Base-by-base conservation (phyloP, 768 basidiomycete genomes). In the Infundibulicybe gibba region DNA sequence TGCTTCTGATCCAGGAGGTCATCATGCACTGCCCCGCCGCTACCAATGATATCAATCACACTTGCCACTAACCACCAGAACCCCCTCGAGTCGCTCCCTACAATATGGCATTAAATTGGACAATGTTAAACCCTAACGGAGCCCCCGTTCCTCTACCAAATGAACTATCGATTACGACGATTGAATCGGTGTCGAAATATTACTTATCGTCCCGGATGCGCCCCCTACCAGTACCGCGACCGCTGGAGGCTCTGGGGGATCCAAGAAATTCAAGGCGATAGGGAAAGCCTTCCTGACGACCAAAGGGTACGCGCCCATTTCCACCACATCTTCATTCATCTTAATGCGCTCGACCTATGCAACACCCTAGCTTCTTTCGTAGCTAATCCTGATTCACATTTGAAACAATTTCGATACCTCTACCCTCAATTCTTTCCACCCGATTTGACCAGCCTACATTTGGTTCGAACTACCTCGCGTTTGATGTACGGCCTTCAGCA, bases 51-150 rank as follows among this genome's bases (percentile, higher is more conserved):
- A n/a, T n/a, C n/a, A 25, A 25, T 25, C 25, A 25, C 25, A 3
- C 25, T 25, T 25, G 25, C 8, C 25, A 8, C 25, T 25, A 25
- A 52, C 46, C 49, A 46, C 35, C 51, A 43, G 41, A 47, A 43
- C 45, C 50, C 17, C 25, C 40, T 45, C 17, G 40, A 49, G 32
- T 44, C 43, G 35, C 45, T 48, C 31, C 37, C 43, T 21, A 38
- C 42, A 66, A 54, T 54, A 90, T 90, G 89, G 83, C 88, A 6
- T 72, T 91, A 37, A 89, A 91, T 68, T 89, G 85, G 83, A 75
- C 77, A 0, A 87, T 86, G 76, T 70, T 90, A 19, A 72, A 71
- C 47, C 61, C 72, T 3, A 71, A 81, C 35, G 73, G 78, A 43
- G 65, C 73, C 9, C 85, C 85, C 4, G 67, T 88, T 9, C 84